Base-by-base conservation (phyloP, 805 yeast species). In the Scheffersomyces spartinae region DNA sequence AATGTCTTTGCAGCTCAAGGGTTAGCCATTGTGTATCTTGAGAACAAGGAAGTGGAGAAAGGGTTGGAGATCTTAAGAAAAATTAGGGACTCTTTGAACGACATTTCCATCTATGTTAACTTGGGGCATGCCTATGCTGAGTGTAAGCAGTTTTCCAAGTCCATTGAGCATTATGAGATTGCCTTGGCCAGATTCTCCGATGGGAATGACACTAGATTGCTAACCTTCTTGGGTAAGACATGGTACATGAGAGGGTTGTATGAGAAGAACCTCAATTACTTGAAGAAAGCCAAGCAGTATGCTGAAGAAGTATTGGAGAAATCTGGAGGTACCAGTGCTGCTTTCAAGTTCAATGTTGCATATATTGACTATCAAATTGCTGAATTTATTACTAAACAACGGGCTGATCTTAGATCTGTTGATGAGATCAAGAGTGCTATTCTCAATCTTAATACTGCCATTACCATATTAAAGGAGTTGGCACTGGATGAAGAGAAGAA, bases 1-100 rank as follows among this genome's bases (percentile, higher is more conserved):
- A 83, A 88, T 46, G 88, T 86, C 1, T 91, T 77, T 56, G 99
- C 98, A 4, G 97, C 98, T 1, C 98, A 91, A 52, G 99, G 99
- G 28, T 65, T 91, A 34, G 97, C 96, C 1, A 84, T 91, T 29
- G 73, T 85, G 4, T 80, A 84, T 49, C 93, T 94, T 7, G 96
- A 88, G 42, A 77, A 75, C 42, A 75, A 76, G 37, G 75, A 81
- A 38, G 55, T 71, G 17, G 74, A 71, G 14, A 64, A 75, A 33
- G 95, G 97, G 0, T 62, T 86, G 42, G 94, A 83, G 37, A 76
- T 86, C 23, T 74, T 91, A 43, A 70, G 93, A 49, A 84, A 86
- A 39, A 74, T 86, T 28, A 71, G 95, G 44, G 98, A 91, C 42
- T 78, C 96, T 4, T 61, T 86, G 36, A 78, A 80, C 43, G 94